Evolutionary conservation across 768 basidiomycete species (phyloP).

Genomic region (Dentipellis sp.): DNA sequence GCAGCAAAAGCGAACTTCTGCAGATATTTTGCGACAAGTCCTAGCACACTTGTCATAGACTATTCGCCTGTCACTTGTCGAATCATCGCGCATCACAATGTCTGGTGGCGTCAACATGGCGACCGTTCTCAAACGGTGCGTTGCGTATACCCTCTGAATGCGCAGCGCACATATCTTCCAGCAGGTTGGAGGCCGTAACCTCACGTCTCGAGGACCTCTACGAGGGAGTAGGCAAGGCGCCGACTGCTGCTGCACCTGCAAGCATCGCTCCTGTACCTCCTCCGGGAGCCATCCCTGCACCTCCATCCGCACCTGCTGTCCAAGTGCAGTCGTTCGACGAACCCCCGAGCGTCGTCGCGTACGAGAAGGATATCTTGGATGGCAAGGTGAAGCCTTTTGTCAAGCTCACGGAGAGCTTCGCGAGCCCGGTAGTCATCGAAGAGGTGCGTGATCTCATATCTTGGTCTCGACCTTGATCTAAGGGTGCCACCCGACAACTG

Average conservation of each 20-base stretch:
- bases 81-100: slow-evolving; percentile 1
- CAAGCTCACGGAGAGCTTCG: slow-evolving; percentile 61
- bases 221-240: slow-evolving; percentile 16
- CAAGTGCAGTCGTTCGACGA: slow-evolving; percentile 27
- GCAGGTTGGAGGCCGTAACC: slow-evolving; percentile 85
- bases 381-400: slow-evolving; percentile 69
- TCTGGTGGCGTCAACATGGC: slow-evolving; percentile 12
- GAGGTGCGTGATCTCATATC: slow-evolving; percentile 44
- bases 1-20: too few relatives aligned
- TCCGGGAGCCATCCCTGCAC: slow-evolving; percentile 22
- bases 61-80: background rate
- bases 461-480: background rate
- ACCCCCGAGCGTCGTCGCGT: slow-evolving; percentile 60
- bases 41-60: background rate
- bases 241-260: slow-evolving; percentile 14
- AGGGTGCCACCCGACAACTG: background rate
- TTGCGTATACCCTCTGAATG: background rate
- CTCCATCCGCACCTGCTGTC: slow-evolving; percentile 27
- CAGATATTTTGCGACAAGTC: too few relatives aligned
- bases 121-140: slow-evolving; percentile 14
- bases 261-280: slow-evolving; percentile 18
- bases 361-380: slow-evolving; percentile 63
- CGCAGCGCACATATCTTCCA: background rate
- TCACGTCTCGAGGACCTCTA: slow-evolving; percentile 90
- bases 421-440: slow-evolving; percentile 59